Evolutionary conservation across 352 stramenopile species (phyloP).

Genomic region (Globisporangium takayamanum): DNA sequence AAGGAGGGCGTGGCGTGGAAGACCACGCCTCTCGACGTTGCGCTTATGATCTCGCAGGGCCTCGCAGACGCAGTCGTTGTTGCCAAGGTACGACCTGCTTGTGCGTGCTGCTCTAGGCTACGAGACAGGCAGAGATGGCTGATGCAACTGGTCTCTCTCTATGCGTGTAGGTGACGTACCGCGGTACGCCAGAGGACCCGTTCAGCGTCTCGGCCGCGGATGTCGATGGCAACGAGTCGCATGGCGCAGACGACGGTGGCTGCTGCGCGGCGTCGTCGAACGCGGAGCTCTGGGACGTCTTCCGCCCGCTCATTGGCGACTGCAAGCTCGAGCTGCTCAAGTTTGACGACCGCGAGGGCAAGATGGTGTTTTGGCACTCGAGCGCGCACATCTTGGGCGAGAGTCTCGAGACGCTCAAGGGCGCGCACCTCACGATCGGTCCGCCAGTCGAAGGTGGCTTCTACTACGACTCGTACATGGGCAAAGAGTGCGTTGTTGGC

Average conservation of each 20-base stretch:
- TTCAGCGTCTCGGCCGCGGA: constrained; percentile 79
- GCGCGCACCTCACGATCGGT: constrained; percentile 95
- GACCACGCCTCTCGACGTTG: constrained; percentile 97
- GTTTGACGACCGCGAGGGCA: constrained; percentile 96
- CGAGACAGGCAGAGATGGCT: not conserved
- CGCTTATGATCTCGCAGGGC: constrained; percentile 91
- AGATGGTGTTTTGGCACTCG: constrained; percentile 97
- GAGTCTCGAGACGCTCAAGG: constrained; percentile 95
- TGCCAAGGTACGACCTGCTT: constrained; percentile 31
- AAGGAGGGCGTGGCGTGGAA: constrained; percentile 90
- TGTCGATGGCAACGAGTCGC: constrained; percentile 82
- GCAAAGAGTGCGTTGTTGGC: constrained; percentile 36
- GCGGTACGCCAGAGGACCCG: constrained; percentile 55
- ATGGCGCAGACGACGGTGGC: constrained; percentile 46
- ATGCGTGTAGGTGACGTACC: constrained; percentile 76
- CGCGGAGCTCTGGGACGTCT: constrained; percentile 96
- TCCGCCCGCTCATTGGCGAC: constrained; percentile 94
- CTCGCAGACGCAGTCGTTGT: constrained; percentile 92
- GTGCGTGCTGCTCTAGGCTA: not conserved
- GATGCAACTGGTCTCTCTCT: not conserved
- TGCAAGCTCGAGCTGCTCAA: constrained; percentile 97
- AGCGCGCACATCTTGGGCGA: constrained; percentile 96
- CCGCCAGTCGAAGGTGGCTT: constrained; percentile 95
- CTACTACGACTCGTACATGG: constrained; percentile 99
- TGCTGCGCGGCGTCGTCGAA: constrained; percentile 49